Evolutionary conservation across 2,329 filamentous ascomycete species (phyloP), one percentile per base, ranked within the genome.

Genomic region (Monilinia vaccinii-corymbosi): DNA sequence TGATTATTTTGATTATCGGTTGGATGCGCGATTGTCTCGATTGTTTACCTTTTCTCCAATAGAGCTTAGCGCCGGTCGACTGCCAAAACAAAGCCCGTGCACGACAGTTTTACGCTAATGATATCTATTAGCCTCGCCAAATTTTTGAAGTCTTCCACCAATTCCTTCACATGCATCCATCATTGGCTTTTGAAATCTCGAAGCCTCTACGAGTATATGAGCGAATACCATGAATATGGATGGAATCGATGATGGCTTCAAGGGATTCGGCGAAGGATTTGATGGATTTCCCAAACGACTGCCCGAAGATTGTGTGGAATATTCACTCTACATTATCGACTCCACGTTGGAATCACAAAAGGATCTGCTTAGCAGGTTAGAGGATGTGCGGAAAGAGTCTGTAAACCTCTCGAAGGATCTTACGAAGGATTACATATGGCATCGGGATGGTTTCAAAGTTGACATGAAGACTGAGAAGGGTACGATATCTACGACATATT

Each of bases 361-460:
- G 60, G 69, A 82, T 64, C 76, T 82, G n/a, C 77, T 89, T 13
- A 74, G 82, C 28, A 80, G 81, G 23, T 79, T 97, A n/a, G 86
- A 89, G 60, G 76, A 80, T 23, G 79, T 96, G 11, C 84, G 91
- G 57, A 89, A 85, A 72, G 80, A 84, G 1, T 85, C 88, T 0
- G 75, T 80, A 2, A 78, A 84, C 32, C 74, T 94, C n/a, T 72
- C 75, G 5, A 83, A 83, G 47, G 77, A 79, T 3, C 75, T 91
- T 9, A 79, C 93, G n/a, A 86, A 83, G 66, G 86, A 89, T 63
- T 96, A 97, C 68, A 96, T 99, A 63, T 99, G 94, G 94, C 94
- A 99, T 72, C 84, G 91, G 14, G 91, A 96, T 57, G 76, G 79
- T 0, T 92, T 99, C 64, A 80, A 79, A n/a, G 84, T 34, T 71